Evolutionary conservation across 495 filamentous ascomycete species (phyloP).

Genomic region (Lasiosphaeria ovina): DNA sequence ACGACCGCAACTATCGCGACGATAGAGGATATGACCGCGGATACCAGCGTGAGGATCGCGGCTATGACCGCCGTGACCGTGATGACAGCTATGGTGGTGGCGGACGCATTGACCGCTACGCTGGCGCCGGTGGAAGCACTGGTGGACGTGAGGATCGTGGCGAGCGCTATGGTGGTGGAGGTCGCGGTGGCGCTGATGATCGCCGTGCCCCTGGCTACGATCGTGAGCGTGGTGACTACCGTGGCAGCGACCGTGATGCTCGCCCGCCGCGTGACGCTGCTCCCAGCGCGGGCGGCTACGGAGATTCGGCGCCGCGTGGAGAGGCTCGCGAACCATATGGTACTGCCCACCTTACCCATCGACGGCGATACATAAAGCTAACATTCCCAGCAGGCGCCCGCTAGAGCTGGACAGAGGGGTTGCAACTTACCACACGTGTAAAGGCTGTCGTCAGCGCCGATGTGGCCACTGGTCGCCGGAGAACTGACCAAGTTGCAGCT

Average conservation of each 20-base stretch:
- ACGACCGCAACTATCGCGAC: constrained; percentile 55
- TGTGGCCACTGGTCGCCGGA: not conserved
- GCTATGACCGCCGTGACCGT: constrained; percentile 57
- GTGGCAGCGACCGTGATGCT: constrained; percentile 45
- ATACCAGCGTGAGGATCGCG: constrained; percentile 46
- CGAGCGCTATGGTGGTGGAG: constrained; percentile 37
- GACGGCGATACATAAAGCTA: constrained; percentile 5
- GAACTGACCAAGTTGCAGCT: constrained; percentile 20
- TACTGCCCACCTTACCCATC: constrained; percentile 13
- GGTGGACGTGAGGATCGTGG: constrained; percentile 45
- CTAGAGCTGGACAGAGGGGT: constrained; percentile 6
- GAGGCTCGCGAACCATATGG: constrained; percentile 54
- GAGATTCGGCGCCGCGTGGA: constrained; percentile 58
- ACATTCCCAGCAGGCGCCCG: constrained; percentile 27
- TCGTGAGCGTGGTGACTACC: constrained; percentile 55
- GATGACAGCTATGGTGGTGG: constrained; percentile 46
- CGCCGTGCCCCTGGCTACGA: constrained; percentile 54
- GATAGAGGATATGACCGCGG: constrained; percentile 38
- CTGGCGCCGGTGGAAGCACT: constrained; percentile 9
- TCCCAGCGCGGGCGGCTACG: constrained; percentile 49
- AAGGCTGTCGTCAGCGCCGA: not conserved
- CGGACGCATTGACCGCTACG: constrained; percentile 40
- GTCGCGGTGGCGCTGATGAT: constrained; percentile 48
- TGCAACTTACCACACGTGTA: not conserved
- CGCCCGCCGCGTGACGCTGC: constrained; percentile 49